These are phyloP conservation scores for Malassezia pachydermatis DNA, from an alignment of 1,284 basidiomycete species.

Conservation along the genomic window DNA sequence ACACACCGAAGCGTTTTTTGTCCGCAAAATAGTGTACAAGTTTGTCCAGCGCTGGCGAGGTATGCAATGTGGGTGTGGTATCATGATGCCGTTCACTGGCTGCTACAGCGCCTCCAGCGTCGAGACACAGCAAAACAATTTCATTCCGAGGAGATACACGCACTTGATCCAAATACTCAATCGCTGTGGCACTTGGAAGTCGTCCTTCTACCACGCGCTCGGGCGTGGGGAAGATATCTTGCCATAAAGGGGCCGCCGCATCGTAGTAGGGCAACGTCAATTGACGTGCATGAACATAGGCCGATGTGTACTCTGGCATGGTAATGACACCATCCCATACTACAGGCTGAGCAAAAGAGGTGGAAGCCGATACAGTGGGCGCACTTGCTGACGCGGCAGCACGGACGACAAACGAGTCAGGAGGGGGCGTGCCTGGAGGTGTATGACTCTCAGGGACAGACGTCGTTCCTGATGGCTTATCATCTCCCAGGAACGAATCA, in stretches of 20 bases:
- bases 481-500: slow-evolving; percentile 32
- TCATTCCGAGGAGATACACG: slow-evolving; percentile 32
- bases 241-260: slow-evolving; percentile 17
- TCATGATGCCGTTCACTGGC: background rate
- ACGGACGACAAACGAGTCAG: slow-evolving; percentile 12
- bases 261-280: slow-evolving; percentile 24
- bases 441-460: slow-evolving; percentile 4
- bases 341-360: slow-evolving; percentile 18
- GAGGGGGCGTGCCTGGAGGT: slow-evolving; percentile 21
- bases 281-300: slow-evolving; percentile 36
- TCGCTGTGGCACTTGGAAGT: slow-evolving; percentile 32
- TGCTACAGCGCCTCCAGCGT: slow-evolving; percentile 18
- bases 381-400: slow-evolving; percentile 12
- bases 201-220: slow-evolving; percentile 36
- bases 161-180: slow-evolving; percentile 39
- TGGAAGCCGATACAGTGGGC: slow-evolving; percentile 8
- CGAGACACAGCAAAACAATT: slow-evolving; percentile 30
- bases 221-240: slow-evolving; percentile 27
- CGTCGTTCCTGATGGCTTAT: slow-evolving; percentile 3
- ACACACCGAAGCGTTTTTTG: slow-evolving; percentile 34
- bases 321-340: slow-evolving; percentile 45
- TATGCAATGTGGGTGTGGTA: slow-evolving; percentile 14
- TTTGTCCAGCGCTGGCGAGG: slow-evolving; percentile 22
- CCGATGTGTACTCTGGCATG: slow-evolving; percentile 40
- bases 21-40: slow-evolving; percentile 24